phyloP scores from a whole-genome alignment of 129 eudicot genomes.

The Chrysanthemum lavandulifolium region DNA sequence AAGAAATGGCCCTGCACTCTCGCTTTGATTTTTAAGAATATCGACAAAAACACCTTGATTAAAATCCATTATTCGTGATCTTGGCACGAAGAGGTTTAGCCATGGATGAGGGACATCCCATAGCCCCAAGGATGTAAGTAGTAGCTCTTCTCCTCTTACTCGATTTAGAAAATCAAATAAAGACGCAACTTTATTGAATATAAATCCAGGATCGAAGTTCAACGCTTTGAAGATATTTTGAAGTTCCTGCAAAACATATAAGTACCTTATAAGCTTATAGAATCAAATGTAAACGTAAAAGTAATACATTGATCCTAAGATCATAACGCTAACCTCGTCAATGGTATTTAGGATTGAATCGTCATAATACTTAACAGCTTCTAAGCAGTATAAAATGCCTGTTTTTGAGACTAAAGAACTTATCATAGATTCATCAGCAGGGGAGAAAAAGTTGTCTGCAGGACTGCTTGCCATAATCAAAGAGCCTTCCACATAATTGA shows the following conservation, averaged over 20 bases:
- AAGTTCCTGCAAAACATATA: constrained; percentile 32
- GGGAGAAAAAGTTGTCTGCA: constrained; percentile 20
- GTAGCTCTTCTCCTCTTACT: constrained; percentile 35
- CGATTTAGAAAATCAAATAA: constrained; percentile 40
- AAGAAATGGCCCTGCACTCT: constrained; percentile 37
- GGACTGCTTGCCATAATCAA: constrained; percentile 28
- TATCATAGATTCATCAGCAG: constrained; percentile 20
- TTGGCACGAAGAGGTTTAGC: constrained; percentile 50
- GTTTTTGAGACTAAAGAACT: constrained; percentile 12
- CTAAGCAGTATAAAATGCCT: constrained; percentile 36
- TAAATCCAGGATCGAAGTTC: constrained; percentile 29
- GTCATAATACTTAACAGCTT: constrained; percentile 37
- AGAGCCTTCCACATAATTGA: constrained; percentile 40
- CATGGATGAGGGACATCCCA: constrained; percentile 52
- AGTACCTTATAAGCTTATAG: not conserved
- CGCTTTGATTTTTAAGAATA: constrained; percentile 31
- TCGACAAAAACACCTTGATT: constrained; percentile 42
- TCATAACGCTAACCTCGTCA: constrained; percentile 27
- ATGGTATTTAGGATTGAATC: constrained; percentile 24
- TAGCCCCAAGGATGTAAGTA: constrained; percentile 33
- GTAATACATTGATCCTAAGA: constrained; percentile 11
- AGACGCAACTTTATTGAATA: constrained; percentile 34
- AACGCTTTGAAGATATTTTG: constrained; percentile 24
- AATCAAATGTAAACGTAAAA: not conserved
- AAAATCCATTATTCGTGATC: constrained; percentile 39